Percentiles rank a stretch among this genome's conserved stretches.
Conservation (phyloP, 1,284 basidiomycete genomes). For the Rhodotorula glutinis region DNA sequence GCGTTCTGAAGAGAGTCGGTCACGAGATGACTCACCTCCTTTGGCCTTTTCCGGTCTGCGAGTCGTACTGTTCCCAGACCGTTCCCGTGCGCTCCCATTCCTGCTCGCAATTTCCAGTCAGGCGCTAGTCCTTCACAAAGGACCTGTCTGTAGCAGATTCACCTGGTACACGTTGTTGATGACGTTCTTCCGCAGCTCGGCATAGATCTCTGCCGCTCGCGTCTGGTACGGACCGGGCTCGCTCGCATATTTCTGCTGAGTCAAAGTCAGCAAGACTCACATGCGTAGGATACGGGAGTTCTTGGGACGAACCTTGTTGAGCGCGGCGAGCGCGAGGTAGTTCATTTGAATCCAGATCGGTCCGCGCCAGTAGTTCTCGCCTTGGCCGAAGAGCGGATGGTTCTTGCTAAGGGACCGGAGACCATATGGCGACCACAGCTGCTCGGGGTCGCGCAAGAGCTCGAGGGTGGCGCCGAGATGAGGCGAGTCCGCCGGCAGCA, state of each 20-base stretch:
- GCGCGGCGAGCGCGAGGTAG: slow-evolving; percentile 73
- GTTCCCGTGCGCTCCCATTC: slow-evolving; percentile 88
- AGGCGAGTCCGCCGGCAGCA: slow-evolving; percentile 70
- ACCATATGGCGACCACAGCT: slow-evolving; percentile 87
- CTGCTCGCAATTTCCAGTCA: slow-evolving; percentile 49
- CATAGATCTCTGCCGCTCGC: slow-evolving; percentile 72
- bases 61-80: slow-evolving; percentile 94
- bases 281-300: too few species aligned
- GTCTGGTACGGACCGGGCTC: slow-evolving; percentile 75
- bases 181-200: slow-evolving; percentile 72
- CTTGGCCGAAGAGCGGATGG: slow-evolving; percentile 81
- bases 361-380: slow-evolving; percentile 94
- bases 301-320: slow-evolving; percentile 61
- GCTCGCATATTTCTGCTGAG: slow-evolving; percentile 65
- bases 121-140: neutral
- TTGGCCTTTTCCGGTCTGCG: slow-evolving; percentile 72
- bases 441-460: slow-evolving; percentile 69
- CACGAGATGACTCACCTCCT: slow-evolving; percentile 55
- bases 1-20: neutral
- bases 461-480: slow-evolving; percentile 76
- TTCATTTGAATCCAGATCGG: slow-evolving; percentile 97
- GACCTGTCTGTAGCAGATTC: neutral
- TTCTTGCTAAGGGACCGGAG: slow-evolving; percentile 77
- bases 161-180: slow-evolving; percentile 80
- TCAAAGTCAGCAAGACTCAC: neutral